Conservation (phyloP, 2,329 filamentous ascomycete genomes). For the Botryotinia narcissicola region DNA sequence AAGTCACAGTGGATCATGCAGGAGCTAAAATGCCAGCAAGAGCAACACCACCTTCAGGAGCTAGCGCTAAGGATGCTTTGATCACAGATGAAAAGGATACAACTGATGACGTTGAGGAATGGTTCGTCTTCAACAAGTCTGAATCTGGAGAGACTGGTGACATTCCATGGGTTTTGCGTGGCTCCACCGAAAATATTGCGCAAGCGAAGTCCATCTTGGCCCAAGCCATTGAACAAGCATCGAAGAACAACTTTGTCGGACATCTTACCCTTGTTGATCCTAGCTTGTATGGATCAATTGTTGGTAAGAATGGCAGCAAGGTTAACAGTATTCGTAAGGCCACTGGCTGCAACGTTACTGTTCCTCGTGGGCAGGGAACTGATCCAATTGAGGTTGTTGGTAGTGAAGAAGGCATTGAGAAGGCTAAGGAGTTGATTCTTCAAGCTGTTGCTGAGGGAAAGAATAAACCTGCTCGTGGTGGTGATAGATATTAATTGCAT, state of each 20-base stretch:
- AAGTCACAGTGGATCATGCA: constrained; percentile 88
- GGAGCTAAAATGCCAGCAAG: constrained; percentile 74
- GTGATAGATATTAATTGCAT: constrained; percentile 13
- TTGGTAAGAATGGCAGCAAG: constrained; percentile 83
- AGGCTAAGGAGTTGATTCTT: constrained; percentile 85
- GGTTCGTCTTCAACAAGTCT: constrained; percentile 69
- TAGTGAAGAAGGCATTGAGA: constrained; percentile 73
- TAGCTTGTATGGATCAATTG: constrained; percentile 82
- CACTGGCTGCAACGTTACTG: constrained; percentile 90
- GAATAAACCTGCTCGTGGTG: constrained; percentile 10
- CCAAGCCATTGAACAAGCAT: constrained; percentile 68
- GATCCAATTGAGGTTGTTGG: constrained; percentile 93
- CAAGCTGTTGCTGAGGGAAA: constrained; percentile 69
- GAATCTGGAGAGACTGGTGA: constrained; percentile 58
- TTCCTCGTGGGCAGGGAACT: constrained; percentile 73
- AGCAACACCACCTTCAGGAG: constrained; percentile 56
- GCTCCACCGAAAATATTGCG: constrained; percentile 71
- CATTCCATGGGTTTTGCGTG: constrained; percentile 88
- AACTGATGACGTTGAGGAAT: constrained; percentile 69
- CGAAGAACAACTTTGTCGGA: constrained; percentile 69
- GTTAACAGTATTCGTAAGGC: constrained; percentile 91
- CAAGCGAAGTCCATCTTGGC: constrained; percentile 77
- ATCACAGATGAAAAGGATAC: constrained; percentile 82
- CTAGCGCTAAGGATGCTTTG: constrained; percentile 69
- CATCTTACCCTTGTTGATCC: constrained; percentile 73